phyloP scores from a whole-genome alignment of 2,329 filamentous ascomycete genomes.

The Dichotomopilus funicola region DNA sequence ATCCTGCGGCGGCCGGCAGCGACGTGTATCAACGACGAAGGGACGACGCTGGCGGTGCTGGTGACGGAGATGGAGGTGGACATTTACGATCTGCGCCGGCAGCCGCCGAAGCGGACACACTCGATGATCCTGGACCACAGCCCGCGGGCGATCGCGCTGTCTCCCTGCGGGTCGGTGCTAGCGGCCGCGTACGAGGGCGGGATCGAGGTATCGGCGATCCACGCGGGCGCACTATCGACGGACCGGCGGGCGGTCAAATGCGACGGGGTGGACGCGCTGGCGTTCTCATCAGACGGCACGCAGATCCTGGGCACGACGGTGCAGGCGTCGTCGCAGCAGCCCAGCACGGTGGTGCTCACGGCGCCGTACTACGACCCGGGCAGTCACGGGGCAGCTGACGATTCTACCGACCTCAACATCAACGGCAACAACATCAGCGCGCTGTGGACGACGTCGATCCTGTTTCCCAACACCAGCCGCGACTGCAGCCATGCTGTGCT shows the following conservation, averaged over 20 bases:
- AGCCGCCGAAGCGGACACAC: constrained; percentile 63
- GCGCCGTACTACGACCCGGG: constrained; percentile 74
- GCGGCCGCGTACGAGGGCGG: constrained; percentile 80
- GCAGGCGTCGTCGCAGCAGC: constrained; percentile 46
- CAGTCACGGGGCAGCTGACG: constrained; percentile 55
- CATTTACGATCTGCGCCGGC: constrained; percentile 64
- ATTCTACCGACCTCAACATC: too few relatives aligned
- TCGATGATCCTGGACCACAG: constrained; percentile 72
- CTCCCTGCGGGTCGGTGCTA: constrained; percentile 73
- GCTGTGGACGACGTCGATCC: constrained; percentile 78
- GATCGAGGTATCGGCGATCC: constrained; percentile 79
- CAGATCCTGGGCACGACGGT: constrained; percentile 71
- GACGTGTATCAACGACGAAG: constrained; percentile 73
- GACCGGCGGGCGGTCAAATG: constrained; percentile 74
- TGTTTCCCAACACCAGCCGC: constrained; percentile 74
- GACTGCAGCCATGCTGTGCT: constrained; percentile 73
- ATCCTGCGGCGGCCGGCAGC: constrained; percentile 68
- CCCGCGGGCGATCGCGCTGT: constrained; percentile 71
- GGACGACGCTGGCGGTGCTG: constrained; percentile 67
- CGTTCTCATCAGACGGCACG: constrained; percentile 71
- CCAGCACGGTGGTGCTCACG: constrained; percentile 68
- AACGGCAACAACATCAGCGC: constrained; percentile 55
- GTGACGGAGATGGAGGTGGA: constrained; percentile 80
- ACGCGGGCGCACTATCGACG: constrained; percentile 53
- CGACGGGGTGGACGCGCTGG: constrained; percentile 64